Evolutionary conservation across 73 alveolate species (phyloP).

Genomic region (Stentor coeruleus): DNA sequence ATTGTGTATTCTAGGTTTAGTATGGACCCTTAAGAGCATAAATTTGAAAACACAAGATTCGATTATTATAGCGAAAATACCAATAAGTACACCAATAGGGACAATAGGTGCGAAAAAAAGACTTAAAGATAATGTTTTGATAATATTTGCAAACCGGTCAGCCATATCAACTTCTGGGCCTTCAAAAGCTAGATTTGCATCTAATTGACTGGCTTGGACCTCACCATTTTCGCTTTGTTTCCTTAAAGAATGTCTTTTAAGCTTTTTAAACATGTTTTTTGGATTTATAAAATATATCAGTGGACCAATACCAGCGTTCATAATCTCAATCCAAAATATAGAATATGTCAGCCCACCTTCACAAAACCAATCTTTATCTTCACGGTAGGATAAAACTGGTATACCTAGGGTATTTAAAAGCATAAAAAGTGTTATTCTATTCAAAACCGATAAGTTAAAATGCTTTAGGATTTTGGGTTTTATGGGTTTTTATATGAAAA

Average conservation of each 20-base stretch:
- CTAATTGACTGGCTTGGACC: slow-evolving; percentile 33
- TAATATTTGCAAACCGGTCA: slow-evolving; percentile 35
- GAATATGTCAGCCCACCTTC: neutral
- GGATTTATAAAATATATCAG: neutral
- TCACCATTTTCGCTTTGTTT: too few species aligned
- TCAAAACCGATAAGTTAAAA: neutral
- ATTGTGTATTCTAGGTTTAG: slow-evolving; percentile 43
- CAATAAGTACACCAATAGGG: slow-evolving; percentile 47
- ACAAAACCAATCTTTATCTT: neutral
- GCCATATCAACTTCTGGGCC: slow-evolving; percentile 57
- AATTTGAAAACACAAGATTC: slow-evolving; percentile 54
- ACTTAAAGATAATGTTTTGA: slow-evolving; percentile 38
- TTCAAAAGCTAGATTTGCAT: slow-evolving; percentile 41
- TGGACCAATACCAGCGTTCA: neutral
- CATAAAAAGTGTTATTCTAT: neutral
- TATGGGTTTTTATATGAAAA: too few species aligned
- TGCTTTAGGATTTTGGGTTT: too few species aligned
- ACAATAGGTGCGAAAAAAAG: slow-evolving; percentile 50
- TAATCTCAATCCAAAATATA: too few species aligned
- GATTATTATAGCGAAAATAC: slow-evolving; percentile 32
- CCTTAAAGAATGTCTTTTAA: slow-evolving; percentile 23
- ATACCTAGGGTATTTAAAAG: neutral
- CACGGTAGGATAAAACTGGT: neutral
- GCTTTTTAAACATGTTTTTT: too few species aligned
- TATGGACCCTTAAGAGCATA: slow-evolving; percentile 41